These are phyloP conservation scores for Podospora pseudopauciseta DNA, from an alignment of 495 filamentous ascomycete species.

Conservation along the genomic window DNA sequence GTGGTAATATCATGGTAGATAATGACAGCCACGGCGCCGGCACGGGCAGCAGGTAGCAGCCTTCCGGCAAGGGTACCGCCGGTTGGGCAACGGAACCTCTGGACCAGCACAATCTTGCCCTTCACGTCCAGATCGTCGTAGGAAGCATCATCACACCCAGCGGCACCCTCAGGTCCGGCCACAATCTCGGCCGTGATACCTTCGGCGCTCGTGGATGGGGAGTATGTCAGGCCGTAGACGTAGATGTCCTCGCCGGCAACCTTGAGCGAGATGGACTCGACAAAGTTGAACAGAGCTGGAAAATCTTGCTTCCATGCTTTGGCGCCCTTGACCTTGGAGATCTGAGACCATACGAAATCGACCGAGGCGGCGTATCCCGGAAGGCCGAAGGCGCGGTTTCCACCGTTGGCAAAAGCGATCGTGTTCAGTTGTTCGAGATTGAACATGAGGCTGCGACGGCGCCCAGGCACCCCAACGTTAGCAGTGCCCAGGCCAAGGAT, in stretches of 20 bases:
- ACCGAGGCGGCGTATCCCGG: slow-evolving; percentile 45
- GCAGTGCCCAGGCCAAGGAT: not conserved
- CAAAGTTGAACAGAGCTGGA: slow-evolving; percentile 37
- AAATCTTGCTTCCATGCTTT: slow-evolving; percentile 42
- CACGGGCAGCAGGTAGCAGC: slow-evolving; percentile 34
- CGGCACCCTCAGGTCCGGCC: slow-evolving; percentile 34
- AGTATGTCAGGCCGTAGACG: slow-evolving; percentile 39
- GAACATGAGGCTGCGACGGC: slow-evolving; percentile 9
- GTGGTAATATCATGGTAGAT: slow-evolving; percentile 35
- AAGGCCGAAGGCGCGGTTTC: slow-evolving; percentile 48
- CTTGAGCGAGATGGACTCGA: slow-evolving; percentile 37
- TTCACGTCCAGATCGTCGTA: slow-evolving; percentile 38
- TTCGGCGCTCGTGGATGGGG: slow-evolving; percentile 38
- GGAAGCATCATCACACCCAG: slow-evolving; percentile 36
- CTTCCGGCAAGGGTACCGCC: slow-evolving; percentile 42
- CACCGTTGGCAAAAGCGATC: slow-evolving; percentile 42
- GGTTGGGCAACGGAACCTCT: slow-evolving; percentile 39
- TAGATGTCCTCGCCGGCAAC: slow-evolving; percentile 34
- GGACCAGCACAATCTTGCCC: slow-evolving; percentile 45
- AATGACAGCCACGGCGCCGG: slow-evolving; percentile 39
- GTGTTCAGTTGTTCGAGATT: slow-evolving; percentile 31
- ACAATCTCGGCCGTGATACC: slow-evolving; percentile 42
- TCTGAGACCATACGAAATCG: slow-evolving; percentile 38
- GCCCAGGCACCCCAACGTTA: not conserved
- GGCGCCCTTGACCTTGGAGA: slow-evolving; percentile 27